Evolutionary conservation across 176 grass and related monocot genomes (phyloP).

Genomic region (Cocos nucifera): DNA sequence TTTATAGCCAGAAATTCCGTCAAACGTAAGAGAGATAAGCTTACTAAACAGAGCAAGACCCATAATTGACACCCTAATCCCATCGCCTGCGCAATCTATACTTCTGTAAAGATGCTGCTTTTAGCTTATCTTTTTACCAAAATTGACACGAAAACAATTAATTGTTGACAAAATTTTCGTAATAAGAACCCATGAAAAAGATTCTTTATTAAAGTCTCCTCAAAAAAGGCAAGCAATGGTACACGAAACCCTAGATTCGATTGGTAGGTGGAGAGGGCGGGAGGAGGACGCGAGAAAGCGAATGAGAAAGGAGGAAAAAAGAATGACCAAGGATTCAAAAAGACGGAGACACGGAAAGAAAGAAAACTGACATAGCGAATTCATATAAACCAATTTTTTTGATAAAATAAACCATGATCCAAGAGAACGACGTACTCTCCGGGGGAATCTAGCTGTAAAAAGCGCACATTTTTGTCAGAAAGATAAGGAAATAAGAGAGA

Average conservation of each 20-base stretch:
- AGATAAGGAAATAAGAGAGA: background rate
- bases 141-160: too few species aligned
- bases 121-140: too few species aligned
- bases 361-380: conserved; percentile 16
- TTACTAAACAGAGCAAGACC: too few species aligned
- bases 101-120: too few species aligned
- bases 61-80: too few species aligned
- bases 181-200: too few species aligned
- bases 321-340: background rate
- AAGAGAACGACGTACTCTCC: conserved; percentile 11
- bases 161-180: too few species aligned
- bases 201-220: too few species aligned
- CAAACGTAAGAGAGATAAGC: too few species aligned
- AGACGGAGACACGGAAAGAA: background rate
- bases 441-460: background rate
- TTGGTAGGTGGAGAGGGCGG: too few species aligned
- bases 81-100: too few species aligned
- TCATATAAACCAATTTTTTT: background rate
- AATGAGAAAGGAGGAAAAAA: conserved; percentile 10
- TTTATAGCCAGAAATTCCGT: too few species aligned
- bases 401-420: conserved; percentile 21
- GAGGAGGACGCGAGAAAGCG: background rate
- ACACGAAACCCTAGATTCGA: background rate
- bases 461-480: conserved; percentile 22
- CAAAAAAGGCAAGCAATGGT: background rate